These are phyloP conservation scores for Corymbia calophylla DNA, from an alignment of 441 rosid genomes.

Conservation along the genomic window DNA sequence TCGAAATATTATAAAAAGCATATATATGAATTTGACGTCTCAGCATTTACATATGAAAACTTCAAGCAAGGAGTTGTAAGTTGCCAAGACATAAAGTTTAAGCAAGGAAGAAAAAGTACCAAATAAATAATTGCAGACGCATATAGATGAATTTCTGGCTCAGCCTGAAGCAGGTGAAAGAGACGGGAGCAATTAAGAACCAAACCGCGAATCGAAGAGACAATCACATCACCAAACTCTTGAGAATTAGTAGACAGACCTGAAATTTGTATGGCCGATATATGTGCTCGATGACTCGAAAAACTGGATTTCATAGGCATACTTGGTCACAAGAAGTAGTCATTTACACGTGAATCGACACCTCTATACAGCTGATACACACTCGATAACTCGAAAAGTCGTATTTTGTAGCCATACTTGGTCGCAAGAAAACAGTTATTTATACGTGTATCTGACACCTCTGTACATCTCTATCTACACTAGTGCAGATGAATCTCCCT, in stretches of 20 bases:
- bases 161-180: not conserved
- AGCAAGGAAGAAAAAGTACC: not conserved
- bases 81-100: not conserved
- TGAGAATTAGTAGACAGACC: not conserved
- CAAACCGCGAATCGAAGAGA: not conserved
- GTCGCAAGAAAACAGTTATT: not conserved
- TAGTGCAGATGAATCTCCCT: not conserved
- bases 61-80: not conserved
- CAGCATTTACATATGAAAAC: not conserved
- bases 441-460: not conserved
- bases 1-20: not conserved
- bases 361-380: not conserved
- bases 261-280: not conserved
- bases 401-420: not conserved
- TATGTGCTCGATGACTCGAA: not conserved
- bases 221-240: not conserved
- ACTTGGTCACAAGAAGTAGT: not conserved
- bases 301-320: not conserved
- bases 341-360: not conserved
- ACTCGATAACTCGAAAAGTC: not conserved
- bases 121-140: not conserved
- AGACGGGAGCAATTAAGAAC: not conserved
- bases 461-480: not conserved
- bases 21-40: not conserved
- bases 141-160: not conserved